Percentiles rank a stretch among this genome's conserved stretches.
phyloP scores from a whole-genome alignment of 139 green algal genomes.

The Coelastrella sp. region DNA sequence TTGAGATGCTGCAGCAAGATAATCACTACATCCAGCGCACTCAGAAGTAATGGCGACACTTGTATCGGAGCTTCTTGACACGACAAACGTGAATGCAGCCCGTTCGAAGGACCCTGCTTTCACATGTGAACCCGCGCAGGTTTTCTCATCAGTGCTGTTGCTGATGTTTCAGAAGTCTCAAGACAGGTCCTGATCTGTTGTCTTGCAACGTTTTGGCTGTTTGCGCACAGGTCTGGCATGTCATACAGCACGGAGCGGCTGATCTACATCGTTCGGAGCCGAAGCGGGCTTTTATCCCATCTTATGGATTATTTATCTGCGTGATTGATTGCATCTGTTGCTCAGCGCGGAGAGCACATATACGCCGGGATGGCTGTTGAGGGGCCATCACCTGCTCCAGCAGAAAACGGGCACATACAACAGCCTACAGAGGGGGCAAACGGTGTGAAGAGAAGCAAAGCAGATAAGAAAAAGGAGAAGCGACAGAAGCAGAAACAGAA shows the following conservation, averaged over 20 bases:
- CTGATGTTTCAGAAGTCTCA: too few species aligned
- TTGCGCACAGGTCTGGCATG: too few species aligned
- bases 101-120: neutral
- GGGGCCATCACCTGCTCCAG: slow-evolving; percentile 1
- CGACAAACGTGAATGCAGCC: neutral
- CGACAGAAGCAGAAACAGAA: slow-evolving; percentile 60
- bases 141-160: neutral
- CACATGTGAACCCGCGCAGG: neutral
- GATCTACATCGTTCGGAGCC: neutral
- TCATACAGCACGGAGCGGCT: neutral
- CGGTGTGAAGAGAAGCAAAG: slow-evolving; percentile 57
- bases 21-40: too few species aligned
- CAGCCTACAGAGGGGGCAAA: slow-evolving; percentile 13
- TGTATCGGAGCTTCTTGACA: neutral
- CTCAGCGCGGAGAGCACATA: neutral
- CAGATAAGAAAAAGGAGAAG: slow-evolving; percentile 65
- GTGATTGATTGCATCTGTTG: neutral
- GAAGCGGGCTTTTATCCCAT: neutral
- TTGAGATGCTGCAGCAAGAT: neutral
- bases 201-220: too few species aligned
- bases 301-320: neutral
- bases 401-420: slow-evolving; percentile 32
- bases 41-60: too few species aligned
- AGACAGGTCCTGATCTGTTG: too few species aligned
- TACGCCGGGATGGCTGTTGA: neutral